Evolutionary conservation across 2,329 filamentous ascomycete genomes (phyloP), one percentile per base, ranked within the genome.

Genomic region (Penicillium italicum): DNA sequence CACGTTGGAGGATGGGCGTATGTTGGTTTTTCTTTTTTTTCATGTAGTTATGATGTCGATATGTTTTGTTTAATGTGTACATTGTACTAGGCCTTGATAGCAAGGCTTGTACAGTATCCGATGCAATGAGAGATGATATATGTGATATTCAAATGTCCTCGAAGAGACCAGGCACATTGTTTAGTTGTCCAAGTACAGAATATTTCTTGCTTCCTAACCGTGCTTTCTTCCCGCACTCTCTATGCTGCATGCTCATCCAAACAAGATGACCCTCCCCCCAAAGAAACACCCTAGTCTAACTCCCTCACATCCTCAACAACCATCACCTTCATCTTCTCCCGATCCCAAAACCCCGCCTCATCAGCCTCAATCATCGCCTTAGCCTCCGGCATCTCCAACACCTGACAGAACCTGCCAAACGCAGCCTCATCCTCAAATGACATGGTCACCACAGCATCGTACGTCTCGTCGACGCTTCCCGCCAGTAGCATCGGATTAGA

Each of bases 21-120:
- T 26, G 10, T n/a, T 33, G 20, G 14, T n/a, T 9, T 22, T 38
- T 36, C 24, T 50, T 14, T 31, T 28, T 42, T 31, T 28, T 42
- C 14, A 24, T 36, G 28, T 22, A 26, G 9, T 46, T 45, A 34
- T 41, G n/a, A 24, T 50, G 28, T 55, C 10, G 12, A 45, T 40
- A 50, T 45, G 18, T 34, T 38, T 16, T 44, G 24, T 38, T 36
- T 55, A 33, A 33, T 45, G 38, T 55, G 46, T 55, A 55, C 14
- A 50, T 20, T 31, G 28, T 42, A 3, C 31, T 20, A 1, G 16
- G 16, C 16, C 26, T 43, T n/a, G 28, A 14, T 22, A 41, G 12
- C 38, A 51, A 14, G 45, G 36, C 28, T 5, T 58, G 56, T 60
- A 56, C 33, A 40, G 34, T 59, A 52, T 43, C 28, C 16, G 46